A percentile compares a stretch with the other conserved stretches of the same genome.
Evolutionary conservation across 2,329 filamentous ascomycete species (phyloP).

Genomic region (Aureobasidium sp.): DNA sequence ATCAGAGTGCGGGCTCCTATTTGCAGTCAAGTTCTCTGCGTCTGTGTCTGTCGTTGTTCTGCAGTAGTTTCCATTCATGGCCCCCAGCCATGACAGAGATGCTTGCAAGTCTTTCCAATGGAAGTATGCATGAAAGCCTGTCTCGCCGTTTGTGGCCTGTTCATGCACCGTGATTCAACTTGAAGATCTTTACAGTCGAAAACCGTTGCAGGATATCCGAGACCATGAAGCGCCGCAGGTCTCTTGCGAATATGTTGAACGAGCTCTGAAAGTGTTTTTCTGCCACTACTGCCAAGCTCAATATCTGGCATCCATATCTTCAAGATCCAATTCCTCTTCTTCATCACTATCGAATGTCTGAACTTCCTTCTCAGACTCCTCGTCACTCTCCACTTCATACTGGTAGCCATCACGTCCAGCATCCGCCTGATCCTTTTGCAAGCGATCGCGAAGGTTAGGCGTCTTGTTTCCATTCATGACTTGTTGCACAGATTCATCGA

Average conservation of each 20-base stretch:
- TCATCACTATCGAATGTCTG: constrained; percentile 15
- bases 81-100: too few species aligned
- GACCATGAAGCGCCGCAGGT: too few species aligned
- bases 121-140: too few species aligned
- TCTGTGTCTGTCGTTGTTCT: neutral
- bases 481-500: constrained; percentile 20
- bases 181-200: too few species aligned
- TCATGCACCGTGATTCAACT: too few species aligned
- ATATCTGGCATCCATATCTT: constrained; percentile 17
- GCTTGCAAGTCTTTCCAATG: too few species aligned
- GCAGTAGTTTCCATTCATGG: too few species aligned
- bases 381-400: constrained; percentile 1
- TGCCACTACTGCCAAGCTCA: neutral
- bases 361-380: neutral
- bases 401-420: neutral
- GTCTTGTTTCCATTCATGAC: constrained; percentile 7
- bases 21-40: neutral
- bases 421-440: constrained; percentile 18
- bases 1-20: neutral
- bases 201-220: too few species aligned
- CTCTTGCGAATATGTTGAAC: neutral
- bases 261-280: neutral
- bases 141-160: too few species aligned
- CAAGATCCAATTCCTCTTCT: constrained; percentile 20
- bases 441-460: constrained; percentile 16